These are phyloP conservation scores for Kazachstania sp. DNA, from an alignment of 1,139 yeast species.

Conservation along the genomic window DNA sequence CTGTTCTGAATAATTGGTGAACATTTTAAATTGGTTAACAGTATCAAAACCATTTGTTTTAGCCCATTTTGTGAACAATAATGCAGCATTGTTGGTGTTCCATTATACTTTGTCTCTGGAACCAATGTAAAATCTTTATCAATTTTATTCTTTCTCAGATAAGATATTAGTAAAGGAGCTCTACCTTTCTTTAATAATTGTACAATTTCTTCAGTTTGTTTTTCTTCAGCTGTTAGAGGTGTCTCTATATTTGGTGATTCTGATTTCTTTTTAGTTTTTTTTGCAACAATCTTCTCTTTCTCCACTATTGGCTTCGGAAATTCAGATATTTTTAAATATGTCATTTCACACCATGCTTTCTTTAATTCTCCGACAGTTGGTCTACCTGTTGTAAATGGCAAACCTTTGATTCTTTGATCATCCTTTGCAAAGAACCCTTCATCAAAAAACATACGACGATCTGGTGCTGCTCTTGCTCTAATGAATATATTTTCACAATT, in stretches of 20 bases:
- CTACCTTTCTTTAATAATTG: slow-evolving; percentile 60
- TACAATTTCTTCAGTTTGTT: slow-evolving; percentile 50
- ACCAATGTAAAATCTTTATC: slow-evolving; percentile 43
- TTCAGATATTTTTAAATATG: slow-evolving; percentile 50
- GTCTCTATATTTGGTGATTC: slow-evolving; percentile 13
- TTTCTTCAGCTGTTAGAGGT: slow-evolving; percentile 24
- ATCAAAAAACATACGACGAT: slow-evolving; percentile 57
- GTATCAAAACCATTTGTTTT: slow-evolving; percentile 55
- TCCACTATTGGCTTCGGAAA: slow-evolving; percentile 40
- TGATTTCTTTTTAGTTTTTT: slow-evolving; percentile 1
- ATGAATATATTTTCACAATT: slow-evolving; percentile 66
- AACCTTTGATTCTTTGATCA: slow-evolving; percentile 52
- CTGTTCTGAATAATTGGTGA: slow-evolving; percentile 54
- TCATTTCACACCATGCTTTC: slow-evolving; percentile 73
- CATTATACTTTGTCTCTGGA: slow-evolving; percentile 45
- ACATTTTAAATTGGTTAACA: slow-evolving; percentile 59
- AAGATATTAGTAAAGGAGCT: slow-evolving; percentile 64
- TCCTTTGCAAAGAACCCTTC: slow-evolving; percentile 40
- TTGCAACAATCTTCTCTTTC: slow-evolving; percentile 20
- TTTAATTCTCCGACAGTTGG: slow-evolving; percentile 80
- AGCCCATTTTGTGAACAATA: slow-evolving; percentile 66
- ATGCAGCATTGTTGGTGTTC: slow-evolving; percentile 71
- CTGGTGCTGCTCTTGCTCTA: slow-evolving; percentile 72
- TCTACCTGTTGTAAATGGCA: slow-evolving; percentile 86
- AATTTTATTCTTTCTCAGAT: slow-evolving; percentile 50